Percentiles rank a stretch among this genome's conserved stretches.
Evolutionary conservation across 495 filamentous ascomycete genomes (phyloP).

Genomic region (Apodospora peruviana): DNA sequence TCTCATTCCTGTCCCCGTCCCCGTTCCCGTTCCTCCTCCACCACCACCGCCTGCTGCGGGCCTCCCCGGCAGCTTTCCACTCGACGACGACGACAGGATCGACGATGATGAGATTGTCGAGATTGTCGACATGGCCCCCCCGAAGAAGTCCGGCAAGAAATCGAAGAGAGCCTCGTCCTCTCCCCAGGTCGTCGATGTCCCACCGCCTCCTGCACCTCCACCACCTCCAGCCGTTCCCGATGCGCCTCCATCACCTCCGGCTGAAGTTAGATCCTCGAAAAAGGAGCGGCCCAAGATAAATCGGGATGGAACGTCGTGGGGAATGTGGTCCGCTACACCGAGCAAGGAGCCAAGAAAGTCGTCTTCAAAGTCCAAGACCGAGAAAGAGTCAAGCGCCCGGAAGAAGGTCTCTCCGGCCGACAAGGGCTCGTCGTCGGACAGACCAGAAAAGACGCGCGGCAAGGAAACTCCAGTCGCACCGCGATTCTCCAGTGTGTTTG

Average conservation of each 20-base stretch:
- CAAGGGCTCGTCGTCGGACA: constrained; percentile 18
- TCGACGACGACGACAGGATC: constrained; percentile 29
- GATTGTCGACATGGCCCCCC: constrained; percentile 39
- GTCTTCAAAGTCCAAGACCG: constrained; percentile 31
- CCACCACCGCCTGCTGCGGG: constrained; percentile 18
- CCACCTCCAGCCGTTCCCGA: constrained; percentile 44
- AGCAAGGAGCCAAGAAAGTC: constrained; percentile 33
- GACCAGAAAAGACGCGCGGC: constrained; percentile 9
- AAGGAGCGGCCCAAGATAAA: constrained; percentile 44
- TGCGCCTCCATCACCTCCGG: constrained; percentile 33
- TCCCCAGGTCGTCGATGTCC: constrained; percentile 24
- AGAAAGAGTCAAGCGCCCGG: constrained; percentile 28
- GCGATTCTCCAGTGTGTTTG: constrained; percentile 44
- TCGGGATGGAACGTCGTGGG: constrained; percentile 39
- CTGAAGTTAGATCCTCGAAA: constrained; percentile 32
- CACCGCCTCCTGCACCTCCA: constrained; percentile 33
- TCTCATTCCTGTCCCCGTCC: constrained; percentile 10
- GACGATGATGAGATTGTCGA: constrained; percentile 40
- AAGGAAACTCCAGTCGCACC: constrained; percentile 23
- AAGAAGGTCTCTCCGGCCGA: constrained; percentile 21
- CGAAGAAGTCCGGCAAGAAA: constrained; percentile 33
- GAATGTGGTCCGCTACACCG: constrained; percentile 35
- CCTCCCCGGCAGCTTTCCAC: constrained; percentile 50
- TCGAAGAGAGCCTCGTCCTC: constrained; percentile 17
- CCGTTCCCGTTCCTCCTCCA: constrained; percentile 10